Evolutionary conservation across 805 yeast genomes (phyloP).

Genomic region (Saturnispora quitensis): DNA sequence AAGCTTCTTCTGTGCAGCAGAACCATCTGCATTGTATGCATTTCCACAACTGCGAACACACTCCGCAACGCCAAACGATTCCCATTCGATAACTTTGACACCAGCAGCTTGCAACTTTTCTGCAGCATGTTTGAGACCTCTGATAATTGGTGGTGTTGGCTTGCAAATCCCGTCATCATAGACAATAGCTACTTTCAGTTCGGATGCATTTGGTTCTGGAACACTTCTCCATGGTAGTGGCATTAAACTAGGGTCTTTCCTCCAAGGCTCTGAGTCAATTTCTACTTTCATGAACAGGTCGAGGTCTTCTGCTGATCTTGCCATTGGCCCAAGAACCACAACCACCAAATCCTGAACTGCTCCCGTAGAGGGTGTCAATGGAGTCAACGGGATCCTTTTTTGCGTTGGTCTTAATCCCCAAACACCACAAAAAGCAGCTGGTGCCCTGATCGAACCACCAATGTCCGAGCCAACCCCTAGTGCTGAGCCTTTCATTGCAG

Average conservation of each 20-base stretch:
- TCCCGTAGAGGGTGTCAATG: slow-evolving; percentile 29
- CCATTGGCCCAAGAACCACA: slow-evolving; percentile 39
- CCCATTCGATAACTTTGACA: slow-evolving; percentile 42
- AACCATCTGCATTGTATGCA: slow-evolving; percentile 56
- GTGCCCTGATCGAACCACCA: slow-evolving; percentile 45
- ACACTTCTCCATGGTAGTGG: slow-evolving; percentile 45
- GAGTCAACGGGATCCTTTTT: slow-evolving; percentile 36
- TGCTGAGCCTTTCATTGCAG: slow-evolving; percentile 37
- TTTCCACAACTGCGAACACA: slow-evolving; percentile 45
- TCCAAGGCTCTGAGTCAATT: slow-evolving; percentile 47
- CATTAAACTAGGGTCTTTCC: slow-evolving; percentile 36
- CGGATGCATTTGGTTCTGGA: slow-evolving; percentile 26
- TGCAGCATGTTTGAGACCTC: slow-evolving; percentile 39
- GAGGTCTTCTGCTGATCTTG: slow-evolving; percentile 40
- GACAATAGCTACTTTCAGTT: slow-evolving; percentile 38
- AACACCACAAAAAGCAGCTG: slow-evolving; percentile 44
- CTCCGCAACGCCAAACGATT: slow-evolving; percentile 40
- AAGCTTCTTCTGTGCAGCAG: slow-evolving; percentile 36
- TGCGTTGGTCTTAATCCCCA: slow-evolving; percentile 43
- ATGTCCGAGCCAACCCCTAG: slow-evolving; percentile 32
- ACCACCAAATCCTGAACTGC: slow-evolving; percentile 41
- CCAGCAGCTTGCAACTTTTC: slow-evolving; percentile 47
- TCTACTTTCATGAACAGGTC: slow-evolving; percentile 38
- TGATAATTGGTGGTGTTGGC: slow-evolving; percentile 40
- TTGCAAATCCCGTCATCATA: slow-evolving; percentile 39